Base-by-base conservation (phyloP, 1,284 basidiomycete species). In the Wolfiporia cocos region DNA sequence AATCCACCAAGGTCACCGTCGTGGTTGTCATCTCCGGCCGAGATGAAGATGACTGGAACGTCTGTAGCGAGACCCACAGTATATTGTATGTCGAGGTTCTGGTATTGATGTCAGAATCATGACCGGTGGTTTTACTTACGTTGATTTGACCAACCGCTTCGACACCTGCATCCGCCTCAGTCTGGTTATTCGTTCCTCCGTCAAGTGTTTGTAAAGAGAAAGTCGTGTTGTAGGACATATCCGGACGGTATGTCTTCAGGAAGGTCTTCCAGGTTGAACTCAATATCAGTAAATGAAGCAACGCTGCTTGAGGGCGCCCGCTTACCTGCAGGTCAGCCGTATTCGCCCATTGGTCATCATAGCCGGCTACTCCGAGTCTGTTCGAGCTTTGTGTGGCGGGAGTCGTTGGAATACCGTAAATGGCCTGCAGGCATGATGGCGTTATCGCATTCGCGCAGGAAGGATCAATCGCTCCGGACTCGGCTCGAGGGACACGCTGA, bases 71-170 rank as follows among this genome's bases (percentile, higher is more conserved):
- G 61, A 17, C 72, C 78, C 9, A 69, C 72, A 9, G 77, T 73
- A 47, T 81, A 81, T 61, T 84, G 76, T 28, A 79, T 74, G 49
- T 82, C 78, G 10, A 82, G 63, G 51, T 78, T 34, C 40, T 42
- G 31, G 19, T 3, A n/a, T 6, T 11, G 19, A 14, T 9, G 9
- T 32, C 30, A 32, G 39, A 15, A 29, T 9, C 76, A 30, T 28
- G 36, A 34, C 5, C 6, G 7, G 17, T 26, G 10, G 20, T 34
- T 4, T 12, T 6, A 28, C n/a, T n/a, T n/a, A n/a, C n/a, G n/a
- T n/a, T n/a, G n/a, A n/a, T n/a, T 26, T 2, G 3, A 48, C 50
- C 14, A 31, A 54, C 53, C 17, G 53, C 51, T 36, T 55, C 53
- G 19, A 36, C 28, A 23, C 49, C 50, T 1, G 53, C 43, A 11